These are phyloP conservation scores for Ophiostoma quercus DNA, from an alignment of 2,329 filamentous ascomycete genomes.

Conservation along the genomic window DNA sequence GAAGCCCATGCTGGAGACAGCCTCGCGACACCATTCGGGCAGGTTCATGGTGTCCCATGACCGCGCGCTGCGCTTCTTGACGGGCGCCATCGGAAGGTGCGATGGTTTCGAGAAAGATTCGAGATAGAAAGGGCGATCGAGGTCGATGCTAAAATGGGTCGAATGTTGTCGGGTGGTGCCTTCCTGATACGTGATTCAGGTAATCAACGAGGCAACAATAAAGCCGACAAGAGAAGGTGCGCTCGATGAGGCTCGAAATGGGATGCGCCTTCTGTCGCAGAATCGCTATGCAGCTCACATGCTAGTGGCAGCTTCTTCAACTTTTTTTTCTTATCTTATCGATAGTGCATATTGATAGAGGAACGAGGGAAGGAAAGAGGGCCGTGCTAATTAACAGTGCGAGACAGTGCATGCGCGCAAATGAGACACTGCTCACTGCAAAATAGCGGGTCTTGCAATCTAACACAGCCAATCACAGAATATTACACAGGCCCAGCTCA, in stretches of 20 bases:
- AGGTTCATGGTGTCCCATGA: slow-evolving; percentile 66
- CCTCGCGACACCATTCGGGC: slow-evolving; percentile 77
- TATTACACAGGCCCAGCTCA: slow-evolving; percentile 10
- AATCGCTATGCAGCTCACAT: slow-evolving; percentile 8
- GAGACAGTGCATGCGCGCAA: not conserved
- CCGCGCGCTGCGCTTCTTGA: slow-evolving; percentile 42
- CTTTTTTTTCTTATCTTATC: slow-evolving; percentile 25
- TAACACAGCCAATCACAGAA: slow-evolving; percentile 31
- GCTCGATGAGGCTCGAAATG: not conserved
- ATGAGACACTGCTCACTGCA: not conserved
- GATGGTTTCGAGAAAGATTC: not conserved
- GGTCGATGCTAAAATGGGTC: not conserved
- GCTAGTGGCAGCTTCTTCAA: slow-evolving; percentile 16
- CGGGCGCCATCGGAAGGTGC: slow-evolving; percentile 31
- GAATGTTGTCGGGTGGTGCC: not conserved
- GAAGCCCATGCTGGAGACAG: slow-evolving; percentile 79
- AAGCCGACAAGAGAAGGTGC: not conserved
- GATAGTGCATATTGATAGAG: slow-evolving; percentile 2
- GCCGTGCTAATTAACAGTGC: not conserved
- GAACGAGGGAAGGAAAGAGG: not conserved
- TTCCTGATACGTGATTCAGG: not conserved
- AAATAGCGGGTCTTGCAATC: not conserved
- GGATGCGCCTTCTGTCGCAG: slow-evolving; percentile 15
- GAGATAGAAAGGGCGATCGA: not conserved
- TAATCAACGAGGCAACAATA: not conserved